A percentile compares a stretch with the other conserved stretches of the same genome.
Evolutionary conservation across 2,329 filamentous ascomycete species (phyloP).

Genomic region (Xylariaceae sp.): DNA sequence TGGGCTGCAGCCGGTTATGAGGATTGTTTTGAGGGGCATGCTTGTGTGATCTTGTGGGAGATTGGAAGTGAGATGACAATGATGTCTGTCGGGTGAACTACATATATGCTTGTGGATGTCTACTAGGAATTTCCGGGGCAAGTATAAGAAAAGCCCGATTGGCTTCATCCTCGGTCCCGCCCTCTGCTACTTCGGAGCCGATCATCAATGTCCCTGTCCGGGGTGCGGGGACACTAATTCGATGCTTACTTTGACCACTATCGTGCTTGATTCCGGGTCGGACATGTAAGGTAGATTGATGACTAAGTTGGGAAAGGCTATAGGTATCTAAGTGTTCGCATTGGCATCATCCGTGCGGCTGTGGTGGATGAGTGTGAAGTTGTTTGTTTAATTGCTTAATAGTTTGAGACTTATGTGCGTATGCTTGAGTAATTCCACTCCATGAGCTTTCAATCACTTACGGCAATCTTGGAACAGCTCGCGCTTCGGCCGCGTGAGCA

Average conservation of each 20-base stretch:
- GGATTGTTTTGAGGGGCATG: constrained; percentile 25
- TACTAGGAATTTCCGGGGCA: neutral
- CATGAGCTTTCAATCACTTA: too few relatives aligned
- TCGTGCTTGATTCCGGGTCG: neutral
- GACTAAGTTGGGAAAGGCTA: too few relatives aligned
- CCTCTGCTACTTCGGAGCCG: neutral
- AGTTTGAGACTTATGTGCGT: too few relatives aligned
- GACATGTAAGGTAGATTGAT: too few relatives aligned
- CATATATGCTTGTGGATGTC: neutral
- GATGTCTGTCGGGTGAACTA: neutral
- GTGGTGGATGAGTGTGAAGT: too few relatives aligned
- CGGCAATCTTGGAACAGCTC: too few relatives aligned
- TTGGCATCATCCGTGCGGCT: too few relatives aligned
- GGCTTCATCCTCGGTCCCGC: neutral
- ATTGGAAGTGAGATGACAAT: neutral
- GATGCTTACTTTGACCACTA: neutral
- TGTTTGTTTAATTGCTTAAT: too few relatives aligned
- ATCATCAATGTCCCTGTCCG: neutral
- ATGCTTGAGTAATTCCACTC: too few relatives aligned
- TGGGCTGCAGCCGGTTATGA: constrained; percentile 34
- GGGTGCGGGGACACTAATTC: neutral
- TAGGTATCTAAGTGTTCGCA: too few relatives aligned
- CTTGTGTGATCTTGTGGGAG: neutral
- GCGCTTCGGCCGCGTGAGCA: too few relatives aligned
- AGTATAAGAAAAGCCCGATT: neutral